Conservation (phyloP, 2,329 filamentous ascomycete species). For the Talaromyces marneffei region DNA sequence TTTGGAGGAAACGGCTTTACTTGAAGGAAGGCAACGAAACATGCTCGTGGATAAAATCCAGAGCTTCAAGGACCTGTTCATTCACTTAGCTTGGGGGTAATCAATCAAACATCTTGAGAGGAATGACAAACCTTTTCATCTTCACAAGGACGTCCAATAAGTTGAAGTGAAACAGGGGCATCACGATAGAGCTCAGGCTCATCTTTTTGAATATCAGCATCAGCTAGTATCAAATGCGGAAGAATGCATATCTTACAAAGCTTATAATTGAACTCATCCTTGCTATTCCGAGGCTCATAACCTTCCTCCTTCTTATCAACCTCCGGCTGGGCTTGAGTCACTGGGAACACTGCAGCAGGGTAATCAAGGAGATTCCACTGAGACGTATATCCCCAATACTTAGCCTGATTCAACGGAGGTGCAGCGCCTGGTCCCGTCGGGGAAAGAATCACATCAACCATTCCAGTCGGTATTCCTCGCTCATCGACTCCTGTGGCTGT, state of each 20-base stretch:
- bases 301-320: constrained; percentile 36
- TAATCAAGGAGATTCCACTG: constrained; percentile 68
- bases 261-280: constrained; percentile 44
- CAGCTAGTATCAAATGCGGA: background rate
- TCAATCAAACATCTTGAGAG: background rate
- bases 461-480: constrained; percentile 20
- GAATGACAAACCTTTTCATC: constrained; percentile 41
- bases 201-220: constrained; percentile 1
- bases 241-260: constrained; percentile 35
- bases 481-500: constrained; percentile 25
- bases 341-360: constrained; percentile 57
- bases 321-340: constrained; percentile 40
- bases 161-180: constrained; percentile 7
- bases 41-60: constrained; percentile 15
- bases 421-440: constrained; percentile 53
- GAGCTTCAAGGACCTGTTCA: constrained; percentile 11
- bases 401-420: constrained; percentile 49
- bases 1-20: background rate
- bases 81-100: background rate
- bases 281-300: constrained; percentile 39
- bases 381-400: constrained; percentile 60
- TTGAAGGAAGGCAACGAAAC: constrained; percentile 2
- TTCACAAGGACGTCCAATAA: constrained; percentile 11
- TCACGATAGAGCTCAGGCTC: constrained; percentile 9
- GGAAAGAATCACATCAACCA: constrained; percentile 55